Base-by-base conservation (phyloP, 805 yeast species). In the Yamadazyma ubonensis region DNA sequence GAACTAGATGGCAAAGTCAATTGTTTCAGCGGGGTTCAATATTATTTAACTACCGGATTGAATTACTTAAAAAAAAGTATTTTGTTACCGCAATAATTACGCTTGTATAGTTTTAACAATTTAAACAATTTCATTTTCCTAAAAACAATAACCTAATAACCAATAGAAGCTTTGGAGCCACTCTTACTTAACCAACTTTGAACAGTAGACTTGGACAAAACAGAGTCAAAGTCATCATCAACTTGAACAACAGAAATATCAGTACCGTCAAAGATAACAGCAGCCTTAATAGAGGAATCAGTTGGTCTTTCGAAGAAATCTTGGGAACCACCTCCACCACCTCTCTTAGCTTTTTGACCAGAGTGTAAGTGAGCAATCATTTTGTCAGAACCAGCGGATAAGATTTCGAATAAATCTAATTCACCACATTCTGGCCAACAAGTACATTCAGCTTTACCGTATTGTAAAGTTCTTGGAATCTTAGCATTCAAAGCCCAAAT, bases 351-450 rank as follows among this genome's bases (percentile, higher is more conserved):
- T 58, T 90, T 91, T 71, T 86, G 95, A 52, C 85, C 86, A 59
- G 76, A 79, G 71, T 91, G 98, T 55, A 91, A 68, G 60, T 88
- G 93, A 42, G 86, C 71, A 54, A 85, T 81, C 63, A 90, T 71
- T 62, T 82, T 80, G 60, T 73, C 69, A 47, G 86, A 79, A 51
- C 96, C 96, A 25, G 84, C 51, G 46, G 80, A 70, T 53, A 93
- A 76, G 52, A 91, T 75, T 77, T 93, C 99, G 57, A 91, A 93
- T 56, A 89, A 73, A 69, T 93, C 99, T 56, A 93, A 74, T 75
- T 93, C 99, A 72, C 99, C 99, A 71, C 99, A 93, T 40, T 95
- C 76, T 39, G 77, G 55, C 99, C 99, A 93, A 78, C 99, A 93
- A 26, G 97, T 88, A 75, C 98, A 93, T 15, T 76, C 61, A 18